A percentile compares a stretch with the other conserved stretches of the same genome.
phyloP scores from a whole-genome alignment of 176 grass and related monocot genomes.

The Cenchrus americanus region DNA sequence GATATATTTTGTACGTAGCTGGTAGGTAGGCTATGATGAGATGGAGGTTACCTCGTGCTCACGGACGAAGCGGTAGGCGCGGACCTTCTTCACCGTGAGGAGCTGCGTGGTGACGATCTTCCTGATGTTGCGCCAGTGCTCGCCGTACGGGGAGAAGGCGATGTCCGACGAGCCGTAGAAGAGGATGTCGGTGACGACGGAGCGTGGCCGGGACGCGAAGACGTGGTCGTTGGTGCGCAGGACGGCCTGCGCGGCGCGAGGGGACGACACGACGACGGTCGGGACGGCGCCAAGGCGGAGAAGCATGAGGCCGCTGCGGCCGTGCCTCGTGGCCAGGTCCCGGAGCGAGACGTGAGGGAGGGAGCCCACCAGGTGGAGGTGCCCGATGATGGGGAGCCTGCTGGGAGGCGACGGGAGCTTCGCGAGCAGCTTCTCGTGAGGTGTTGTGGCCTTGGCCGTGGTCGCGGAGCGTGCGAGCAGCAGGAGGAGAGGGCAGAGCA shows the following conservation, averaged over 20 bases:
- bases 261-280: too few relatives aligned
- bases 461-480: slow-evolving; percentile 47
- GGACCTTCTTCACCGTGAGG: slow-evolving; percentile 26
- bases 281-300: too few relatives aligned
- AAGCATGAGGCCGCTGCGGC: too few relatives aligned
- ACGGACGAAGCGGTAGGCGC: not conserved
- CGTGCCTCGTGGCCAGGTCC: too few relatives aligned
- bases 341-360: too few relatives aligned
- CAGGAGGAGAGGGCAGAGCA: not conserved
- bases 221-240: too few relatives aligned
- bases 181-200: not conserved
- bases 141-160: slow-evolving; percentile 33
- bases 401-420: not conserved
- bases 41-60: not conserved
- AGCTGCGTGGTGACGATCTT: slow-evolving; percentile 34
- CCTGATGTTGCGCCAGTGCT: slow-evolving; percentile 42
- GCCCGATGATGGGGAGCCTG: too few relatives aligned
- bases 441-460: not conserved
- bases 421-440: not conserved
- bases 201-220: too few relatives aligned
- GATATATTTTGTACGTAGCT: too few relatives aligned
- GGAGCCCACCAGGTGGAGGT: too few relatives aligned
- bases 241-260: too few relatives aligned
- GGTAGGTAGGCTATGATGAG: too few relatives aligned
- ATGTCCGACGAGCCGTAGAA: slow-evolving; percentile 42